These are phyloP conservation scores for Crithidia bombi DNA, from an alignment of 208 protist genomes.

Conservation along the genomic window DNA sequence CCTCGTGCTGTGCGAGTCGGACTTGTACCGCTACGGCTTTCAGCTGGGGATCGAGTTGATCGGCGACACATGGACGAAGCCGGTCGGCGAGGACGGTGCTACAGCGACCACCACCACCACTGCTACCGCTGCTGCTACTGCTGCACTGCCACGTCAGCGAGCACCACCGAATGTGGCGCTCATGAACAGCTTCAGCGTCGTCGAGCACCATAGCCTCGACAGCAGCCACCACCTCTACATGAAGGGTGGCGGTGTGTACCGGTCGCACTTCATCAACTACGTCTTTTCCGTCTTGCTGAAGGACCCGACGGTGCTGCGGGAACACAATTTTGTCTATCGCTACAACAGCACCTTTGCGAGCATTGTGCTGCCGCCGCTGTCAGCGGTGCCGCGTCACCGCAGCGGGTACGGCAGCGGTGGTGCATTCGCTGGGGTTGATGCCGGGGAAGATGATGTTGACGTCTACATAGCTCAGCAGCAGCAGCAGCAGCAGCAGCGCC, in stretches of 20 bases:
- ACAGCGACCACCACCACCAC: not conserved
- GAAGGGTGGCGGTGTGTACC: slow-evolving; percentile 74
- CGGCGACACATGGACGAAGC: slow-evolving; percentile 71
- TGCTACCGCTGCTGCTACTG: not conserved
- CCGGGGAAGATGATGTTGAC: slow-evolving; percentile 12
- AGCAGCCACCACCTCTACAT: slow-evolving; percentile 80
- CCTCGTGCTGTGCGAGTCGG: slow-evolving; percentile 77
- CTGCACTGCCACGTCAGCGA: slow-evolving; percentile 26
- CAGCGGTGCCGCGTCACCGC: slow-evolving; percentile 4
- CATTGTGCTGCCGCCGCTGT: slow-evolving; percentile 58
- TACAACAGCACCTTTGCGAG: slow-evolving; percentile 83
- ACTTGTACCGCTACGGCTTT: slow-evolving; percentile 67
- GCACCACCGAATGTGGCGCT: slow-evolving; percentile 68
- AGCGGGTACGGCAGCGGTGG: not conserved
- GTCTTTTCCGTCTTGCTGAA: slow-evolving; percentile 60
- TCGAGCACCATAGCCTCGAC: slow-evolving; percentile 80
- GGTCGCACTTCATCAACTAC: slow-evolving; percentile 86
- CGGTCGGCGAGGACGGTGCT: slow-evolving; percentile 32
- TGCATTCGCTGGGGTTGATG: not conserved
- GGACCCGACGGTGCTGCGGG: slow-evolving; percentile 38
- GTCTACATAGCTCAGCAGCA: slow-evolving; percentile 7
- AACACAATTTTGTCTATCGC: slow-evolving; percentile 63
- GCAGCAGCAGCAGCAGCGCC: not conserved
- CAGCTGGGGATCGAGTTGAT: slow-evolving; percentile 86
- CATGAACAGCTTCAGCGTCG: slow-evolving; percentile 88